Percentiles rank a stretch among this genome's conserved stretches.
Conservation (phyloP, 2,329 filamentous ascomycete genomes). For the Epichloe scottii region DNA sequence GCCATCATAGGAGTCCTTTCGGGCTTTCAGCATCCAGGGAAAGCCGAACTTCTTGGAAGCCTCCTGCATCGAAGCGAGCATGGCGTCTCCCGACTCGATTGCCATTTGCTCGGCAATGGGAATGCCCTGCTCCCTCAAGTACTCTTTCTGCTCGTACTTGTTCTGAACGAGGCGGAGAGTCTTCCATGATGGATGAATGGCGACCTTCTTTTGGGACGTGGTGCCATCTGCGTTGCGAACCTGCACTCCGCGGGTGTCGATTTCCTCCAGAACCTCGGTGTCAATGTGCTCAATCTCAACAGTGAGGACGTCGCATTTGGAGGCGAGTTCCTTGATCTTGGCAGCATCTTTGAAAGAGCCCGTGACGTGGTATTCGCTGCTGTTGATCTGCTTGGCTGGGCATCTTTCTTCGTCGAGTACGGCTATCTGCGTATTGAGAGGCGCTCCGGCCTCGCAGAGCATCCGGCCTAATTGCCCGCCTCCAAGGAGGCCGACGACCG, state of each 20-base stretch:
- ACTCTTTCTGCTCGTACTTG: conserved; percentile 82
- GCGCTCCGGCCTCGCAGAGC: conserved; percentile 74
- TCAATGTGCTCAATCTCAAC: conserved; percentile 95
- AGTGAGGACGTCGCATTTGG: conserved; percentile 66
- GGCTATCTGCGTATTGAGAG: conserved; percentile 64
- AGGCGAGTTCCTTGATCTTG: conserved; percentile 69
- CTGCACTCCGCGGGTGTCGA: conserved; percentile 52
- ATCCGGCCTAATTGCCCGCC: conserved; percentile 79
- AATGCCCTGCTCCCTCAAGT: conserved; percentile 55
- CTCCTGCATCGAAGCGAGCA: conserved; percentile 46
- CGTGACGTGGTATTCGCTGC: conserved; percentile 59
- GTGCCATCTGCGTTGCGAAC: conserved; percentile 19
- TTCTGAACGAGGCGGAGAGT: conserved; percentile 86
- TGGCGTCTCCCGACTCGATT: conserved; percentile 42
- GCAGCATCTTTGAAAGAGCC: conserved; percentile 80
- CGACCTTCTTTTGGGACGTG: conserved; percentile 32
- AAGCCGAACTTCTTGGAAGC: conserved; percentile 57
- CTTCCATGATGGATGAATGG: conserved; percentile 71
- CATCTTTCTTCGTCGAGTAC: conserved; percentile 66
- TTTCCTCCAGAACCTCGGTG: conserved; percentile 76
- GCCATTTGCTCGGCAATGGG: conserved; percentile 60
- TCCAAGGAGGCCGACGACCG: conserved; percentile 40
- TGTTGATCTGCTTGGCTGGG: conserved; percentile 77
- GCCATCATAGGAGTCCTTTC: conserved; percentile 89
- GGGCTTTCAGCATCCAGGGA: conserved; percentile 85